Evolutionary conservation across 2,329 filamentous ascomycete genomes (phyloP), one percentile per base, ranked within the genome.

Genomic region (Trichoderma sp.): DNA sequence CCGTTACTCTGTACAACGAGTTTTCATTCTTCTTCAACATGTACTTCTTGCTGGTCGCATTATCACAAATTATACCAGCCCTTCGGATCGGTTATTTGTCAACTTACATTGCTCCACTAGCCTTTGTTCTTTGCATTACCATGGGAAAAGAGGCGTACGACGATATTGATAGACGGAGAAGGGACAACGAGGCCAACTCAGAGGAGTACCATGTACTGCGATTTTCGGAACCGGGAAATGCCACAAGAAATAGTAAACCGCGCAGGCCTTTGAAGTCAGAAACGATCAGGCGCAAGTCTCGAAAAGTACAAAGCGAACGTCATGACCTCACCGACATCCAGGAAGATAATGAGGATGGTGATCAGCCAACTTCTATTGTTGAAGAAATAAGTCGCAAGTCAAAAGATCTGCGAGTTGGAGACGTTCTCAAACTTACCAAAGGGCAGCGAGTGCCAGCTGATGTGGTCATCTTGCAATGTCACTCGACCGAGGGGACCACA

Each of bases 11-110:
- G 27, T 99, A 97, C 81, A 98, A 98, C 82, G 96, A 99, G 78
- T 99, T 99, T 79, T 97, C 95, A 70, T 99, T 98, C 84, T 99
- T 99, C 82, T 97, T 99, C 86, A 99, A 99, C 86, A 93, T 98
- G 85, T 99, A 99, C 79, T 99, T 99, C 79, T 85, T 99, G 68
- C 89, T 98, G 31, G 96, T 99, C 61, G 96, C 96, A 7, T 81
- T 98, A 61, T 98, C 95, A 47, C 96, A 99, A 81, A 90, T 93
- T 55, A 94, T 99, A 76, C 94, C 94, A 4, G 88, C 92, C 27
- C 82, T 99, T 67, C 89, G 94, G 67, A 97, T 99, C 73, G 96
- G 96, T 68, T 98, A 97, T 79, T 87, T 99, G 71, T 92, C 92
- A 35, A 98, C 96, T 1, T 99, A 99, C 76, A 89, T 98, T 78